Evolutionary conservation across 768 basidiomycete species (phyloP), one percentile per base, ranked within the genome.

Genomic region (Lentinus brumalis): DNA sequence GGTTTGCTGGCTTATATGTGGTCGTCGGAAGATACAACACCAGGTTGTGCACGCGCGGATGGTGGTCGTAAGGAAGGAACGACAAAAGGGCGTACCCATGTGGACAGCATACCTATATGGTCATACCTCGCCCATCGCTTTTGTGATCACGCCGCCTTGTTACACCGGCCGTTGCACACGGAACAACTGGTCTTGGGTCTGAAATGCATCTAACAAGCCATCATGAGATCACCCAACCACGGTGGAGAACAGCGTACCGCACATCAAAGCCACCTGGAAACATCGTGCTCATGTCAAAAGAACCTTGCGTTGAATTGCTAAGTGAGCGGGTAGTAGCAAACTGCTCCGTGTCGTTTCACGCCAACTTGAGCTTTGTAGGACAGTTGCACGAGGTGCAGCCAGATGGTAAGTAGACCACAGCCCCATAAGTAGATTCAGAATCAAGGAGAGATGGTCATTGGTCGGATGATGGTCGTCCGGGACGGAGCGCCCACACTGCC

Each of bases 31-130:
- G 16, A 56, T 50, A 55, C 42, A 49, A 63, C 62, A 59, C 62
- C 57, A 59, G 62, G 62, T 56, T 42, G 50, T 50, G 62, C 56
- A 55, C 30, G 46, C 57, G 53, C 49, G 50, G 39, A 50, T 31
- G 15, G 55, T 39, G 15, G 55, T 39, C 46, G 56, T n/a, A 42
- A 32, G 12, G 32, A 12, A 18, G 41, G 31, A 21, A 46, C 44
- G 15, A 54, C 30, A 21, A 49, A 50, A 41, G n/a, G 31, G 45
- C 35, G 40, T 12, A 26, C 3, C 15, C 42, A 30, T 42, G 3
- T n/a, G 42, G 51, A 31, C 18, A 30, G 6, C 21, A 1, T 54
- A 59, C 53, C 53, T 53, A 59, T 50, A 10, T 49, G 46, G 46
- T 3, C 21, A 2, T 29, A 7, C 6, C 42, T 15, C 15, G 15